Evolutionary conservation across 805 yeast genomes (phyloP).

Genomic region (Sungouiella thailandica): DNA sequence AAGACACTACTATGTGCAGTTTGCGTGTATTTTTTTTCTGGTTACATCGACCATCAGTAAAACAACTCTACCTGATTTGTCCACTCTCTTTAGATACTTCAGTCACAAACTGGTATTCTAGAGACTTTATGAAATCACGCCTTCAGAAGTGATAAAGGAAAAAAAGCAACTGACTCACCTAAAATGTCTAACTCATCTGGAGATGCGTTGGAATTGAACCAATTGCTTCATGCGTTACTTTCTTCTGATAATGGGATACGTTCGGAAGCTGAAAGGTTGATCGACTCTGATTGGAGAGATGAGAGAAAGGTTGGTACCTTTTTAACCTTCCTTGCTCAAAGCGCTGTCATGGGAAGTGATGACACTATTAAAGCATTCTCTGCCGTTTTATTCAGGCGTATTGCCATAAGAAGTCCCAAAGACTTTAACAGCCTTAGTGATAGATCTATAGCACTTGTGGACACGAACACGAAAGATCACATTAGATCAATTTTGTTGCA

Average conservation of each 20-base stretch:
- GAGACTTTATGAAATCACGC: too few species aligned
- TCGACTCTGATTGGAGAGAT: constrained; percentile 74
- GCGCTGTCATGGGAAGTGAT: constrained; percentile 59
- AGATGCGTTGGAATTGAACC: constrained; percentile 8
- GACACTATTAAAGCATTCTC: constrained; percentile 53
- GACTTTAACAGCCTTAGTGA: constrained; percentile 61
- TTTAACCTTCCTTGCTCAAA: constrained; percentile 75
- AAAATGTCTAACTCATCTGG: constrained; percentile 6
- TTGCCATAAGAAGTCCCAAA: constrained; percentile 76
- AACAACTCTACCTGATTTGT: too few species aligned
- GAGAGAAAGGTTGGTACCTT: constrained; percentile 63
- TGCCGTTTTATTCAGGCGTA: constrained; percentile 85
- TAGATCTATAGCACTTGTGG: constrained; percentile 68
- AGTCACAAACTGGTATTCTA: too few species aligned
- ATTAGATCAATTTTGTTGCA: constrained; percentile 62
- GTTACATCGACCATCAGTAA: too few species aligned
- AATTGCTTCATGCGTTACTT: constrained; percentile 47
- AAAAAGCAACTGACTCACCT: background rate
- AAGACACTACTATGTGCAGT: too few species aligned
- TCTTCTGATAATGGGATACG: constrained; percentile 76
- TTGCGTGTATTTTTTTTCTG: too few species aligned
- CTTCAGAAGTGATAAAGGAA: too few species aligned
- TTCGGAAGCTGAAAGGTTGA: constrained; percentile 67
- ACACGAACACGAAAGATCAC: constrained; percentile 46
- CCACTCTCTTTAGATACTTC: too few species aligned